These are phyloP conservation scores for Gautieria morchelliformis DNA, from an alignment of 768 basidiomycete genomes.

Conservation along the genomic window DNA sequence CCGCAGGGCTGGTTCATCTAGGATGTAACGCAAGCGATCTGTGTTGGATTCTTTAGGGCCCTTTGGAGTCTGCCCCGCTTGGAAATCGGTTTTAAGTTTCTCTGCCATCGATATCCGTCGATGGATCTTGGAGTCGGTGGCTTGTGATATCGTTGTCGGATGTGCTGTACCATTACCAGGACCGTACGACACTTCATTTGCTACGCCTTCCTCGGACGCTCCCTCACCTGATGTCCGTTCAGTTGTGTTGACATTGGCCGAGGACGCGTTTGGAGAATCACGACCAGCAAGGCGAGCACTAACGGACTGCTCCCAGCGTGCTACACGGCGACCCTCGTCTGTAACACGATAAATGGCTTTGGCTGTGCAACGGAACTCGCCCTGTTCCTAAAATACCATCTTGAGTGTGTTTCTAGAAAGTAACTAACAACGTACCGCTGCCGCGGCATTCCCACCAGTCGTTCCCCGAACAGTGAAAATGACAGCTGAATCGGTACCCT, in stretches of 20 bases:
- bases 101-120: slow-evolving; percentile 71
- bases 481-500: slow-evolving; percentile 85
- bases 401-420: slow-evolving; percentile 9
- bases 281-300: slow-evolving; percentile 26
- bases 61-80: slow-evolving; percentile 43
- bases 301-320: slow-evolving; percentile 63
- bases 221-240: slow-evolving; percentile 53
- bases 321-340: slow-evolving; percentile 78
- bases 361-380: slow-evolving; percentile 93
- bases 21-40: slow-evolving; percentile 80
- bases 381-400: slow-evolving; percentile 55
- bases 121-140: slow-evolving; percentile 59
- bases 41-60: slow-evolving; percentile 79
- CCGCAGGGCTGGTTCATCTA: slow-evolving; percentile 85
- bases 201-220: slow-evolving; percentile 17
- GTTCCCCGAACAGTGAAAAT: slow-evolving; percentile 87
- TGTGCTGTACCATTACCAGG: slow-evolving; percentile 3
- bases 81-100: slow-evolving; percentile 50
- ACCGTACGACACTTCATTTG: slow-evolving; percentile 8
- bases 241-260: slow-evolving; percentile 42
- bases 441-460: slow-evolving; percentile 21
- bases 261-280: slow-evolving; percentile 58
- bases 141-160: slow-evolving; percentile 16
- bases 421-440: slow-evolving; percentile 2
- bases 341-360: slow-evolving; percentile 94